A percentile compares a stretch with the other conserved stretches of the same genome.
Evolutionary conservation across 2,329 filamentous ascomycete genomes (phyloP).

Genomic region (Neobulgaria alba): DNA sequence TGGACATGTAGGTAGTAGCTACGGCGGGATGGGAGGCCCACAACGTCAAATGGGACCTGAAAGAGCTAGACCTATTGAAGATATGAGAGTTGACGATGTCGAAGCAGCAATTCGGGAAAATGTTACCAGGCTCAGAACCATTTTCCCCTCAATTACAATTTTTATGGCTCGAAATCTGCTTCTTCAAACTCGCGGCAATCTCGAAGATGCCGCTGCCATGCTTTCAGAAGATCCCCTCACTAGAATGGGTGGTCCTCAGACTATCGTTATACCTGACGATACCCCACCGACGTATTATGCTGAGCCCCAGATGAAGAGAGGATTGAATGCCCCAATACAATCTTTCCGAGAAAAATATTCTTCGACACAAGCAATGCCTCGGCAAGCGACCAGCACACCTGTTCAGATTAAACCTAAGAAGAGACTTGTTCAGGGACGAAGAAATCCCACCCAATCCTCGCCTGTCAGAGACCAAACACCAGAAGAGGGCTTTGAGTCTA

Average conservation of each 20-base stretch:
- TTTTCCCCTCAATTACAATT: slow-evolving; percentile 40
- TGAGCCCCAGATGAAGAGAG: slow-evolving; percentile 44
- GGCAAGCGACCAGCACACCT: slow-evolving; percentile 10
- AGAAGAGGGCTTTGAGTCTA: slow-evolving; percentile 25
- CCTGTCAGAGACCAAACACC: slow-evolving; percentile 19
- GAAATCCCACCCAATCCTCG: slow-evolving; percentile 22
- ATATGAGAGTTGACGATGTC: slow-evolving; percentile 41
- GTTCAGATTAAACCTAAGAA: slow-evolving; percentile 20
- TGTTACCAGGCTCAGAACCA: slow-evolving; percentile 40
- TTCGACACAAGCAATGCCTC: slow-evolving; percentile 33
- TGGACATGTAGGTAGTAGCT: too few relatives aligned
- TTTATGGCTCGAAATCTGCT: slow-evolving; percentile 42
- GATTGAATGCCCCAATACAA: slow-evolving; percentile 43
- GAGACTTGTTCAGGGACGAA: slow-evolving; percentile 27
- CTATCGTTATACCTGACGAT: slow-evolving; percentile 25
- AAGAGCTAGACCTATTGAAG: slow-evolving; percentile 37
- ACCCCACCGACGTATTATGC: slow-evolving; percentile 21
- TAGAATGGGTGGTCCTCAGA: slow-evolving; percentile 23
- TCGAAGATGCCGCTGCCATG: slow-evolving; percentile 43
- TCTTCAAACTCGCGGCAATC: slow-evolving; percentile 39
- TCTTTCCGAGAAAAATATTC: slow-evolving; percentile 52
- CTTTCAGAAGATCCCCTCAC: slow-evolving; percentile 28
- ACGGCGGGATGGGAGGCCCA: neutral
- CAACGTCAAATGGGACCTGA: slow-evolving; percentile 32
- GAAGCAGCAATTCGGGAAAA: slow-evolving; percentile 42